phyloP scores from a whole-genome alignment of 2,329 filamentous ascomycete genomes.

The Monilinia aucupariae region DNA sequence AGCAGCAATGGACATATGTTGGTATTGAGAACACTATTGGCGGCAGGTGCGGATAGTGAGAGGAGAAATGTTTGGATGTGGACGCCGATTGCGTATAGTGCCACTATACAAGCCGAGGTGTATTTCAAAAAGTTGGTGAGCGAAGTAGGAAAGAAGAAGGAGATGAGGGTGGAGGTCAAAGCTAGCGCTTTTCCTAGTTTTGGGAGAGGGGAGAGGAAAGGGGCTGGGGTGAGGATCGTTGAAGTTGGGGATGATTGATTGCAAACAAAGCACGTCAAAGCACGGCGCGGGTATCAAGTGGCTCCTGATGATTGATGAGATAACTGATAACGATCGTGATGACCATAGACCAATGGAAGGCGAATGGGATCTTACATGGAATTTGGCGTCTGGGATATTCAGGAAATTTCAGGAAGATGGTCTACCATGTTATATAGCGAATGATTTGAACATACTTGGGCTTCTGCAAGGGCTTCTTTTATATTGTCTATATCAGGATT shows the following conservation, averaged over 20 bases:
- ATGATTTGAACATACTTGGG: background rate
- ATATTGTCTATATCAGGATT: background rate
- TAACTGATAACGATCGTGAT: constrained; percentile 7
- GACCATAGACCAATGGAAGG: background rate
- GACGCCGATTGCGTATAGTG: constrained; percentile 78
- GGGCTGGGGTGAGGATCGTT: constrained; percentile 20
- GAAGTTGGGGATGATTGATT: constrained; percentile 14
- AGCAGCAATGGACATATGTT: constrained; percentile 75
- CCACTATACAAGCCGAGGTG: constrained; percentile 76
- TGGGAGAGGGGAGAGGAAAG: constrained; percentile 27
- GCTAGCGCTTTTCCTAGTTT: constrained; percentile 2
- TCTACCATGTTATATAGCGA: background rate
- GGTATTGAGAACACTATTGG: constrained; percentile 68
- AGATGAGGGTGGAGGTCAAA: constrained; percentile 26
- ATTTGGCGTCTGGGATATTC: background rate
- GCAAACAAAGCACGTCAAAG: background rate
- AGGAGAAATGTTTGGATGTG: constrained; percentile 71
- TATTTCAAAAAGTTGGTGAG: constrained; percentile 73
- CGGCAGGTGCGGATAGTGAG: constrained; percentile 70
- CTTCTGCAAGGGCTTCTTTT: background rate
- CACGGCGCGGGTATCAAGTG: background rate
- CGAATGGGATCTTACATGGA: background rate
- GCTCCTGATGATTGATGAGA: constrained; percentile 10
- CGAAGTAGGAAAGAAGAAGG: constrained; percentile 61
- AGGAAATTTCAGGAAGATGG: too few species aligned